These are phyloP conservation scores for Camillea tinctor DNA, from an alignment of 2,329 filamentous ascomycete genomes.

Conservation along the genomic window DNA sequence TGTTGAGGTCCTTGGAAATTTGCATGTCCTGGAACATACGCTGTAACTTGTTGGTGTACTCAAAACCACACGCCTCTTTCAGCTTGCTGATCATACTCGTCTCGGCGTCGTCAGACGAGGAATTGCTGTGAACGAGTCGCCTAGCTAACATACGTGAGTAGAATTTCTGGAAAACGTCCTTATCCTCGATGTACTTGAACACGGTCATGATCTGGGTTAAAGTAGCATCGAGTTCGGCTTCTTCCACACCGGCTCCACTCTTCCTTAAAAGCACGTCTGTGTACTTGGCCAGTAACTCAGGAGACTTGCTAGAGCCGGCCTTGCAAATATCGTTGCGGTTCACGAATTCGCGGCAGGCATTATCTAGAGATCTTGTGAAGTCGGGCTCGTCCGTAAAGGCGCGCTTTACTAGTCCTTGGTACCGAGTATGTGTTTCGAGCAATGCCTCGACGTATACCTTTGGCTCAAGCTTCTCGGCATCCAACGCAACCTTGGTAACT, in stretches of 20 bases:
- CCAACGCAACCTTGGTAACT: slow-evolving; percentile 85
- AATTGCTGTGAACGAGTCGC: slow-evolving; percentile 90
- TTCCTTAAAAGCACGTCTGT: slow-evolving; percentile 91
- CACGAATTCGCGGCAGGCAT: slow-evolving; percentile 96
- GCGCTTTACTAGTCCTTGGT: slow-evolving; percentile 84
- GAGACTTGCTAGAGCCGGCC: slow-evolving; percentile 87
- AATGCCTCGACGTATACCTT: slow-evolving; percentile 96
- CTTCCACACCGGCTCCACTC: slow-evolving; percentile 87
- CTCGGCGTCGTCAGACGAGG: slow-evolving; percentile 94
- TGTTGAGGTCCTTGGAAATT: slow-evolving; percentile 95
- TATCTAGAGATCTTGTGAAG: slow-evolving; percentile 93
- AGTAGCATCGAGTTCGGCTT: slow-evolving; percentile 87
- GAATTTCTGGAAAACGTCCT: slow-evolving; percentile 99
- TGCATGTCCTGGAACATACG: slow-evolving; percentile 99
- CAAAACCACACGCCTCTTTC: slow-evolving; percentile 97
- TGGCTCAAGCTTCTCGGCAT: slow-evolving; percentile 87
- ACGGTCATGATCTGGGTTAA: slow-evolving; percentile 96
- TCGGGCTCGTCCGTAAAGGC: slow-evolving; percentile 96
- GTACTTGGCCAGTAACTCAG: slow-evolving; percentile 93
- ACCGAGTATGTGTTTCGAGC: slow-evolving; percentile 90
- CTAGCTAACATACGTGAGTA: slow-evolving; percentile 96
- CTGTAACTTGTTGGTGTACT: slow-evolving; percentile 99
- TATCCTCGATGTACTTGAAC: slow-evolving; percentile 99
- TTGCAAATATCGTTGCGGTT: slow-evolving; percentile 97
- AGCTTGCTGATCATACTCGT: slow-evolving; percentile 99